A percentile compares a stretch with the other conserved stretches of the same genome.
These are phyloP conservation scores for Picea glauca DNA, from an alignment of 75 land plant genomes.

Conservation along the genomic window DNA sequence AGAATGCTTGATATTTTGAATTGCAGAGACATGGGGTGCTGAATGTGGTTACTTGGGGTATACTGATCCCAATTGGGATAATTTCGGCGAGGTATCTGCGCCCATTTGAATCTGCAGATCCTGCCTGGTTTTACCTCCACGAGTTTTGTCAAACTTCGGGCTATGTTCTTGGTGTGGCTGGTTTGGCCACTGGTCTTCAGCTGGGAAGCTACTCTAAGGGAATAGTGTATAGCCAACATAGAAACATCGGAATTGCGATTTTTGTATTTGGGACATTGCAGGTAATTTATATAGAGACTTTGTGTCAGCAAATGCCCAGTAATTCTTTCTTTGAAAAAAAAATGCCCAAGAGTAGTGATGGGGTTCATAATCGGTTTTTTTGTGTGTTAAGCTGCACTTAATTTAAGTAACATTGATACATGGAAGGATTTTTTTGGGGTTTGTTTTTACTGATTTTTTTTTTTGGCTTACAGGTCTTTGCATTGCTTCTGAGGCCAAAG, in stretches of 20 bases:
- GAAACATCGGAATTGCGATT: slow-evolving; percentile 52
- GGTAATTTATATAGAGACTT: slow-evolving; percentile 14
- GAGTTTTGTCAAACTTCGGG: slow-evolving; percentile 51
- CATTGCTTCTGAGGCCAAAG: slow-evolving; percentile 57
- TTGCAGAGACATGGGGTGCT: slow-evolving; percentile 32
- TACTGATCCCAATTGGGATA: slow-evolving; percentile 59
- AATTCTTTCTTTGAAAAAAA: no score
- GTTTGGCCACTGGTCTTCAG: slow-evolving; percentile 73
- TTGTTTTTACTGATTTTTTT: no score
- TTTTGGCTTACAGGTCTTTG: slow-evolving; percentile 24
- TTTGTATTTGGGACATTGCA: slow-evolving; percentile 50
- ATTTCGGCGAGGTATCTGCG: slow-evolving; percentile 68
- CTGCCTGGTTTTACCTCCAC: slow-evolving; percentile 80
- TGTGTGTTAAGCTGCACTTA: no score
- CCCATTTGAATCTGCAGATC: slow-evolving; percentile 42
- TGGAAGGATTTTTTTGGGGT: no score
- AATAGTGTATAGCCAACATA: slow-evolving; percentile 19
- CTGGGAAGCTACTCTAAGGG: slow-evolving; percentile 39
- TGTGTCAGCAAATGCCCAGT: no score
- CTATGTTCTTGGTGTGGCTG: slow-evolving; percentile 60
- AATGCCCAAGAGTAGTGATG: no score
- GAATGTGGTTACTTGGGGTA: slow-evolving; percentile 69
- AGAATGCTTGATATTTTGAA: no score
- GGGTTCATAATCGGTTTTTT: no score
- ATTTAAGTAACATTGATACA: no score